phyloP scores from a whole-genome alignment of 129 eudicot genomes.

The Heracleum sosnowskyi region DNA sequence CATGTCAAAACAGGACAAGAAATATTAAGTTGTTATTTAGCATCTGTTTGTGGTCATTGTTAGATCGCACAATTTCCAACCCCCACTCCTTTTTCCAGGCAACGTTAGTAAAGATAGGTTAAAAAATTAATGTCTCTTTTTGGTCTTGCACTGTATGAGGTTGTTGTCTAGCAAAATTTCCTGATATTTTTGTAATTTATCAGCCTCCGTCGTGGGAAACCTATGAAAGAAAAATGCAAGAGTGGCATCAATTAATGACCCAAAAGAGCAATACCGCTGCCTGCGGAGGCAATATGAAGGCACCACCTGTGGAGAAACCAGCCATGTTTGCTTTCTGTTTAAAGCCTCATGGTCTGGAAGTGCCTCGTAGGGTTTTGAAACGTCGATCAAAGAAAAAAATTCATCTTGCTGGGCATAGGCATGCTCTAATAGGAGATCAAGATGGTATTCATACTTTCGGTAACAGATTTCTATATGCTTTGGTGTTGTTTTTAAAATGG shows the following conservation, averaged over 20 bases:
- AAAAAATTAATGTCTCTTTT: background rate
- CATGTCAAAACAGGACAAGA: no score
- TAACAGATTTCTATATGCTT: slow-evolving; percentile 14
- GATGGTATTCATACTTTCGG: slow-evolving; percentile 46
- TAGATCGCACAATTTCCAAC: background rate
- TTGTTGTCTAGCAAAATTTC: background rate
- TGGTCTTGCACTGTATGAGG: background rate
- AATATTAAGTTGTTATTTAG: background rate
- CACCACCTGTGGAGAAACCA: slow-evolving; percentile 64
- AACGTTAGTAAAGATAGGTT: background rate
- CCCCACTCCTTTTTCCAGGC: background rate
- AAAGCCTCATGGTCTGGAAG: slow-evolving; percentile 77
- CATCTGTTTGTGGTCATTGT: background rate
- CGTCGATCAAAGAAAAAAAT: no score
- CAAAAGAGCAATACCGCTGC: slow-evolving; percentile 19
- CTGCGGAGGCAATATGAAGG: slow-evolving; percentile 44
- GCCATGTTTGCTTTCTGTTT: slow-evolving; percentile 90
- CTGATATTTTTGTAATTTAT: slow-evolving; percentile 8
- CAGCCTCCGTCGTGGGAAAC: slow-evolving; percentile 93
- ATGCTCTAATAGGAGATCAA: no score
- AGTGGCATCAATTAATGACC: slow-evolving; percentile 57
- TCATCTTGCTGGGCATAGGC: no score
- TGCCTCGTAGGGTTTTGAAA: no score
- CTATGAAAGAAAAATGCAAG: slow-evolving; percentile 66
- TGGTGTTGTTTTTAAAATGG: background rate